These are phyloP conservation scores for Lophium mytilinum DNA, from an alignment of 495 filamentous ascomycete genomes.

Conservation along the genomic window DNA sequence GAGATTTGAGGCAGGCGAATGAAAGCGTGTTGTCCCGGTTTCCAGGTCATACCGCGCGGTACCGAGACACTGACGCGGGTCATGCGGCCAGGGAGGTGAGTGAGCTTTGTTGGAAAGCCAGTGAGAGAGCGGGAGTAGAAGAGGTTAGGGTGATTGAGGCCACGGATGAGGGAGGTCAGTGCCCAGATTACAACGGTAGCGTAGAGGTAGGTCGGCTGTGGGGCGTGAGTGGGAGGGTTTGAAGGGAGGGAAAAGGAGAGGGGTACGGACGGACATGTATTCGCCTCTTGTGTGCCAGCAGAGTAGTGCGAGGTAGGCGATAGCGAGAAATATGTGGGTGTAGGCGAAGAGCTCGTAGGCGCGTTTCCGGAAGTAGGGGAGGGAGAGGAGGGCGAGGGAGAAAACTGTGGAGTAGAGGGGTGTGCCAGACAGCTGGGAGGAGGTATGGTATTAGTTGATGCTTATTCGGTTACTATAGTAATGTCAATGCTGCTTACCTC, in stretches of 20 bases:
- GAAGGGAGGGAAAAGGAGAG: neutral
- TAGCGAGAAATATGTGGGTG: slow-evolving; percentile 9
- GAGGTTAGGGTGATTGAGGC: slow-evolving; percentile 7
- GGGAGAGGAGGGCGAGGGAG: slow-evolving; percentile 9
- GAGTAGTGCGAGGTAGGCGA: slow-evolving; percentile 6
- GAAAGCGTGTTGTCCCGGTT: slow-evolving; percentile 15
- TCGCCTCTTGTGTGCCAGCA: slow-evolving; percentile 18
- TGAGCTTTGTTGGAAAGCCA: slow-evolving; percentile 8
- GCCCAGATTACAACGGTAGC: too few relatives aligned
- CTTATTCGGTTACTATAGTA: slow-evolving; percentile 10
- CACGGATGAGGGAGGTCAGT: too few relatives aligned
- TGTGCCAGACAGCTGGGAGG: slow-evolving; percentile 6
- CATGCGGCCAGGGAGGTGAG: slow-evolving; percentile 7
- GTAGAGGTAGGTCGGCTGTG: too few relatives aligned
- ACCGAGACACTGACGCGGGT: slow-evolving; percentile 11
- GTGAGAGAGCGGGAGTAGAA: neutral
- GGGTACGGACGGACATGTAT: slow-evolving; percentile 17
- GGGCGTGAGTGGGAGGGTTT: neutral
- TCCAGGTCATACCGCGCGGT: slow-evolving; percentile 11
- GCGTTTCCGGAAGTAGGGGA: slow-evolving; percentile 6
- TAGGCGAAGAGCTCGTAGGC: slow-evolving; percentile 12
- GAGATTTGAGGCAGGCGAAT: slow-evolving; percentile 7
- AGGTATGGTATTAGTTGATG: slow-evolving; percentile 12
- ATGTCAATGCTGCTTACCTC: too few relatives aligned
- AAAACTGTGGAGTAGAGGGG: slow-evolving; percentile 6